Evolutionary conservation across 2,329 filamentous ascomycete genomes (phyloP).

Genomic region (Colletotrichum caudatum): DNA sequence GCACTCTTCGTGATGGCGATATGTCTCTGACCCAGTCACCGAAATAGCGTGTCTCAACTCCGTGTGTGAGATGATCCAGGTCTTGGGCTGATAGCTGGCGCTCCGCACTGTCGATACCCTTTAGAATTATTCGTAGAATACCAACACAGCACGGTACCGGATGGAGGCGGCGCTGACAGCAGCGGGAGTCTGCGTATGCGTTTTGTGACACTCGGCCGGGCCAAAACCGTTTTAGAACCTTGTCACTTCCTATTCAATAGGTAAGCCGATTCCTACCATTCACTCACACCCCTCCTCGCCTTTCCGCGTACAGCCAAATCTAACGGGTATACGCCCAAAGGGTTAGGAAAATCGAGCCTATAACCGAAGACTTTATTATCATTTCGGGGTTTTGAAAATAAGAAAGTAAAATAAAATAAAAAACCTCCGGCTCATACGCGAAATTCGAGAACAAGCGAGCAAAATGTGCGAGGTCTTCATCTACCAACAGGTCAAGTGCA

Average conservation of each 20-base stretch:
- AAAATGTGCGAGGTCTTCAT: constrained; percentile 63
- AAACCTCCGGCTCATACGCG: neutral
- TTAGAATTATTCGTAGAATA: neutral
- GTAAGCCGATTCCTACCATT: neutral
- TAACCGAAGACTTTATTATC: neutral
- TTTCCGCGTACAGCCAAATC: neutral
- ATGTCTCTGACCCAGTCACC: constrained; percentile 48
- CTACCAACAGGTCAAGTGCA: constrained; percentile 62
- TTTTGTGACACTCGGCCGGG: neutral
- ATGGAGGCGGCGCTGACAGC: neutral
- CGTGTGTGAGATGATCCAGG: neutral
- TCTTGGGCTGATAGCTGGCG: neutral
- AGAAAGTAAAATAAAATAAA: neutral
- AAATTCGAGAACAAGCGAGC: neutral
- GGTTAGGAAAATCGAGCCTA: neutral
- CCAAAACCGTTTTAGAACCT: neutral
- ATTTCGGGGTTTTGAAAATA: neutral
- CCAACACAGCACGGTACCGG: neutral
- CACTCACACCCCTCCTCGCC: neutral
- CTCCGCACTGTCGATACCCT: neutral
- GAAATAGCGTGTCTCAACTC: constrained; percentile 41
- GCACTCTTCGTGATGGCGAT: constrained; percentile 47
- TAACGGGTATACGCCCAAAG: too few relatives aligned
- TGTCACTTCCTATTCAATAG: neutral
- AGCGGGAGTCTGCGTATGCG: neutral